Evolutionary conservation across 2,329 filamentous ascomycete genomes (phyloP), one percentile per base, ranked within the genome.

Genomic region (Teratosphaeria pseudoeucalypti): DNA sequence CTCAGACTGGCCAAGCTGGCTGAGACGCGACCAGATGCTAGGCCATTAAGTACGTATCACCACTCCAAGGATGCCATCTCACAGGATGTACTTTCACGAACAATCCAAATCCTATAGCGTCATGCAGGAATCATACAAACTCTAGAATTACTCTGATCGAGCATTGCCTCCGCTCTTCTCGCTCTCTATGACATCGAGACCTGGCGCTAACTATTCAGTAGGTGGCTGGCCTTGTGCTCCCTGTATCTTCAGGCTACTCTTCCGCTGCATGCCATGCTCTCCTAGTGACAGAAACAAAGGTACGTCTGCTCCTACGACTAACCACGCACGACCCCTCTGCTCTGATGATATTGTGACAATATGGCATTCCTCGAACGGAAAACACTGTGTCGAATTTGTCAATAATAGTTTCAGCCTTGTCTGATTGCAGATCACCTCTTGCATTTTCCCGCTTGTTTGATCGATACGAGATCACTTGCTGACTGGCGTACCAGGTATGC

Each of bases 361-460:
- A 78, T 82, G 82, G 82, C 82, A 85, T 85, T 85, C 82, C 82
- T 85, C 82, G 81, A 81, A 77, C 82, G 79, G 81, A 85, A 85
- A 75, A 76, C 74, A 77, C 73, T 74, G 79, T 85, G 82, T 84
- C 79, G 82, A 85, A 81, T 79, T 78, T 82, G 81, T 84, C 78
- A 73, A 60, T 57, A 61, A 77, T 83, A 85, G 82, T 85, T 85
- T 85, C 82, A 85, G 82, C 82, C 82, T 85, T 85, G 82, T 85
- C 82, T 85, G 82, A 85, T 74, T 39, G 56, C 47, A 55, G 49
- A 69, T 66, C 68, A 53, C 54, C 57, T 60, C 61, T 27, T 34
- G 54, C 52, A 59, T 63, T 59, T 58, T 54, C 67, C 66, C 65
- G 55, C 62, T 62, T 58, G 58, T 62, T 67, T 53, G 5, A 26